Conservation (phyloP, 148 eudicot genomes). For the Heliosperma pusillum region DNA sequence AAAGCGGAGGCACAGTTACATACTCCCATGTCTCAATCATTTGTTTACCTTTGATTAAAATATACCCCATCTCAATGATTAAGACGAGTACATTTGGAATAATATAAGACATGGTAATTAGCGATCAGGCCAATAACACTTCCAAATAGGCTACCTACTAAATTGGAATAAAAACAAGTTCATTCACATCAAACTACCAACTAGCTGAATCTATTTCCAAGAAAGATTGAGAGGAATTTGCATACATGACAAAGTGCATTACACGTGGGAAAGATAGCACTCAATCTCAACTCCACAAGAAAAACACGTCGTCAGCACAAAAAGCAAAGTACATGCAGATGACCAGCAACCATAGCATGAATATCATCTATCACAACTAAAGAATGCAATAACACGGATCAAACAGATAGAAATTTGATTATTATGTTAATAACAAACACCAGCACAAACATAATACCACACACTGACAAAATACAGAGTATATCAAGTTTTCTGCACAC, state of each 20-base stretch:
- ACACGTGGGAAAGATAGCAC: neutral
- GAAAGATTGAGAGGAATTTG: neutral
- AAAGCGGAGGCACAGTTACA: no score
- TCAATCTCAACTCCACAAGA: neutral
- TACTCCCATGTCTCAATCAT: neutral
- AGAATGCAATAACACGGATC: neutral
- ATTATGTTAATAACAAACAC: neutral
- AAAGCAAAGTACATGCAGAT: no score
- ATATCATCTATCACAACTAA: neutral
- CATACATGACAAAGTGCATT: neutral
- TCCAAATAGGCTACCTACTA: no score
- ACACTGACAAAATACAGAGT: neutral
- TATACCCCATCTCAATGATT: no score
- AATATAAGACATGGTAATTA: no score
- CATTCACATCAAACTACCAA: neutral
- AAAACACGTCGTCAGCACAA: neutral
- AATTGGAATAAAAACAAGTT: no score
- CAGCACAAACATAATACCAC: neutral
- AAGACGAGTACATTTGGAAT: no score
- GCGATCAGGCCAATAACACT: no score
- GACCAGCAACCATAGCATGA: neutral
- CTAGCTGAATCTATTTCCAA: neutral
- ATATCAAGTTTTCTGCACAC: neutral
- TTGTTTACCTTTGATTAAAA: no score
- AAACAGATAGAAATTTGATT: neutral